Evolutionary conservation across 345 rosid genomes (phyloP).

Genomic region (Eucalyptus viminalis): DNA sequence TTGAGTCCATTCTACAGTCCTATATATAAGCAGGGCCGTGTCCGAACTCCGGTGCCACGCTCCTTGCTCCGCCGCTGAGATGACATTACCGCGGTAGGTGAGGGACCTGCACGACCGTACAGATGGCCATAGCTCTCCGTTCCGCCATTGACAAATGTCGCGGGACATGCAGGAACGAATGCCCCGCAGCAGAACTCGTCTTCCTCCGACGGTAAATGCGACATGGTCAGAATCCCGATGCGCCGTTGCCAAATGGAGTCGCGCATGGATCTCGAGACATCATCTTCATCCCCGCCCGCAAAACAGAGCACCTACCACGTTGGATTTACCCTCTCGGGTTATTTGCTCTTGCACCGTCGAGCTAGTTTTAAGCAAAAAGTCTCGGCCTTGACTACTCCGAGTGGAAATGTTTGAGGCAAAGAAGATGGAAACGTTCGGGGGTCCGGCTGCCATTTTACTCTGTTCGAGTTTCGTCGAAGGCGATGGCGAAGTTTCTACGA

Average conservation of each 20-base stretch:
- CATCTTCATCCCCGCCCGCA: neutral
- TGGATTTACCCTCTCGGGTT: neutral
- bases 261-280: neutral
- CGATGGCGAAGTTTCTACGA: neutral
- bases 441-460: neutral
- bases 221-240: neutral
- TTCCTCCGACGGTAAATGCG: neutral
- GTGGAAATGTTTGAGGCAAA: neutral
- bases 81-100: no score
- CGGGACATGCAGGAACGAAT: neutral
- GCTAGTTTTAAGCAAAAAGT: neutral
- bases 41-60: neutral
- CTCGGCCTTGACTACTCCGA: neutral
- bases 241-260: neutral
- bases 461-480: neutral
- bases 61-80: neutral
- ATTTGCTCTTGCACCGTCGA: neutral
- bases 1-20: neutral
- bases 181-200: neutral
- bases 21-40: neutral
- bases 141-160: neutral
- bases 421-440: neutral
- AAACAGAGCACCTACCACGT: neutral
- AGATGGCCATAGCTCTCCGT: neutral
- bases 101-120: no score